Evolutionary conservation across 164 flowering plant species (phyloP), one percentile per base, ranked within the genome.

Genomic region (Kalanchoe fedtschenkoi): DNA sequence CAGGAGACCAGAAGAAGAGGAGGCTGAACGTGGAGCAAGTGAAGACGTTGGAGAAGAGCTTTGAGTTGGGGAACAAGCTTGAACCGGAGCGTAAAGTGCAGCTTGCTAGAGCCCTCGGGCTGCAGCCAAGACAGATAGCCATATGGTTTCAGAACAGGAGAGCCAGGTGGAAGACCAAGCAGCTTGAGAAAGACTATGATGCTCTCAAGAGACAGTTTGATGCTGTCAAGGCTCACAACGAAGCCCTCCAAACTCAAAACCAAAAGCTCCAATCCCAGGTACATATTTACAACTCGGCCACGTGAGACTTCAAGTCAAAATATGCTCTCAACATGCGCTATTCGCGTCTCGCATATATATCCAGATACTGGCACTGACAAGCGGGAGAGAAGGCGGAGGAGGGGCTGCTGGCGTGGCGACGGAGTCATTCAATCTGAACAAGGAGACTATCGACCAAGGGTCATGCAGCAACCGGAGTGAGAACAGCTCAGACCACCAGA

Each of bases 391-490:
- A 3, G 21, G n/a, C n/a, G n/a, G 19, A 14, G 16, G 6, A 19
- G 62, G 24, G 62, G 22, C 26, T 24, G 26, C 29, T 24, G 85
- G 83, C 64, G 96, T 86, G 54, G 80, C 87, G 57, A 72, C 88
- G 14, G 98, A 85, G 47, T 83, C 81, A 37, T 88, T 93, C 66
- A 93, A 89, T 74, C 89, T 93, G 14, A 93, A 89, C 62, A 93
- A 93, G 74, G 98, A 93, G 68, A 89, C 97, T 0, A 93, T 56
- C 29, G 60, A 56, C 14, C 60, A 93, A 60, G 97, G 95, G 0
- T 89, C 97, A 15, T 76, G 82, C 76, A 93, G 97, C 72, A 93
- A 86, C 65, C 76, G 89, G 65, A 89, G 96, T 57, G 97, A 93
- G 42, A 89, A 85, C 77, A 90, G 96, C 69, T 89, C 95, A 11